Percentiles rank a stretch among this genome's conserved stretches.
Conservation (phyloP, 768 basidiomycete species). For the Tricholoma terreum region DNA sequence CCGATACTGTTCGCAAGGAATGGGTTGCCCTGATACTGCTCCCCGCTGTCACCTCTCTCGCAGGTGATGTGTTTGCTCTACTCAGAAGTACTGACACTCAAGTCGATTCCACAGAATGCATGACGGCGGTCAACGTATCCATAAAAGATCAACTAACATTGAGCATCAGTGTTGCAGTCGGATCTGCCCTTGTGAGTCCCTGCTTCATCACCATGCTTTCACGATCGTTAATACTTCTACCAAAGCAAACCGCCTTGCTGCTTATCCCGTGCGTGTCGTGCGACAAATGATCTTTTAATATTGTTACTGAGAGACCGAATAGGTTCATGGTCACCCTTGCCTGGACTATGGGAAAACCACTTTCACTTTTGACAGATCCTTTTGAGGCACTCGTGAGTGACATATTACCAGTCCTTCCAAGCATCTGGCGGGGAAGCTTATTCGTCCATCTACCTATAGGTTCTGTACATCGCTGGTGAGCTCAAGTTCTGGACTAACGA, state of each 20-base stretch:
- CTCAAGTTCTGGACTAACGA: neutral
- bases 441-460: constrained; percentile 13
- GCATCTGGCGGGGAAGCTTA: neutral
- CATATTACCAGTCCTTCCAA: constrained; percentile 17
- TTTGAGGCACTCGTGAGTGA: constrained; percentile 71
- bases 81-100: constrained; percentile 1
- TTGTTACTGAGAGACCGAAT: neutral
- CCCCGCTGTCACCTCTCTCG: constrained; percentile 81
- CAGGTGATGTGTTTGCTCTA: constrained; percentile 42
- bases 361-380: constrained; percentile 83
- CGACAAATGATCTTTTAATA: neutral
- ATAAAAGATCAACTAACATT: constrained; percentile 88
- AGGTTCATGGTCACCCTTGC: constrained; percentile 74
- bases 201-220: too few relatives aligned
- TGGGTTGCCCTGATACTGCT: constrained; percentile 89
- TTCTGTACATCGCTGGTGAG: constrained; percentile 44
- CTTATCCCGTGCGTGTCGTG: constrained; percentile 66
- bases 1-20: constrained; percentile 70
- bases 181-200: constrained; percentile 71
- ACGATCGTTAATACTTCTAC: neutral
- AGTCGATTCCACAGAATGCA: constrained; percentile 56
- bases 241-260: constrained; percentile 78
- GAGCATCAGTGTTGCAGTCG: constrained; percentile 86
- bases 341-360: constrained; percentile 80
- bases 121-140: constrained; percentile 86